Conservation (phyloP, 805 yeast species). For the Pichia sporocuriosa region DNA sequence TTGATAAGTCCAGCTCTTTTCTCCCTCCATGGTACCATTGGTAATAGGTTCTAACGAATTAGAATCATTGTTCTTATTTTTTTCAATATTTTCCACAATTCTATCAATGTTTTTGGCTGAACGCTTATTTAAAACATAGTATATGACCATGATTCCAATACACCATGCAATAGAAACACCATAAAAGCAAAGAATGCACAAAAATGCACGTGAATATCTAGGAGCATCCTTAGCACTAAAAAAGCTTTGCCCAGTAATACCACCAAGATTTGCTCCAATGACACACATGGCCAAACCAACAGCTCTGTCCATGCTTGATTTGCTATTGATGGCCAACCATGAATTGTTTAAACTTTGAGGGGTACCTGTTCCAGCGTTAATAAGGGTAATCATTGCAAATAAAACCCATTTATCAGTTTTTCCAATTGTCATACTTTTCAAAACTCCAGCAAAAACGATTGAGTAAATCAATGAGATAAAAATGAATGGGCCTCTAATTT, state of each 20-base stretch:
- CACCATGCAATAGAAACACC: no score
- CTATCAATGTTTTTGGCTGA: no score
- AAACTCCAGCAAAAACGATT: neutral
- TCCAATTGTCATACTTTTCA: neutral
- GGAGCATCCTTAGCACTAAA: neutral
- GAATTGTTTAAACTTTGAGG: neutral
- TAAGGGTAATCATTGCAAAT: neutral
- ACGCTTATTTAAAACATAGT: no score
- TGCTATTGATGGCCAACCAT: neutral
- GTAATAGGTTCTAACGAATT: neutral
- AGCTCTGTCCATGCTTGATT: neutral
- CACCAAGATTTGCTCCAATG: conserved; percentile 2
- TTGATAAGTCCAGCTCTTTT: no score
- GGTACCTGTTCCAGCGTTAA: neutral
- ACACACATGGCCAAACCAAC: conserved; percentile 1
- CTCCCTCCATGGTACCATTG: no score
- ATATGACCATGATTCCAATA: no score
- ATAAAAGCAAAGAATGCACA: neutral
- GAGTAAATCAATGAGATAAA: neutral
- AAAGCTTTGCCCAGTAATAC: neutral
- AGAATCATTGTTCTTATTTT: neutral
- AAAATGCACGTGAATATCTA: neutral
- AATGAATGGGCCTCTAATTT: neutral
- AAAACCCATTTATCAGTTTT: neutral
- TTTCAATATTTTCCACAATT: no score